Conservation (phyloP, 495 filamentous ascomycete species). For the Clohesyomyces aquaticus region DNA sequence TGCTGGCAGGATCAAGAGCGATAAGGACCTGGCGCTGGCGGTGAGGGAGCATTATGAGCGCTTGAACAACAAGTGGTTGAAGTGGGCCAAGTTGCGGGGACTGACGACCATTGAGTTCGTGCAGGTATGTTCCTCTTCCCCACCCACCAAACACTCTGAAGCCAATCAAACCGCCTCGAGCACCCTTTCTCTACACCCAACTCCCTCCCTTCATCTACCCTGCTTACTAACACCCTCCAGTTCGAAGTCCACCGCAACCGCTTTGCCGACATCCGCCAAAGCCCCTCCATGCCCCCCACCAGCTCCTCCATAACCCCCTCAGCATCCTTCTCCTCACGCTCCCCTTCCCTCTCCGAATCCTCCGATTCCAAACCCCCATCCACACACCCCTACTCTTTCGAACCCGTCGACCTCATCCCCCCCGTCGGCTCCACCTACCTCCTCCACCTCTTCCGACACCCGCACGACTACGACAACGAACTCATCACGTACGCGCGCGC, state of each 20-base stretch:
- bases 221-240: conserved; percentile 24
- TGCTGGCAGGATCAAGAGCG: conserved; percentile 33
- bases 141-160: too few relatives aligned
- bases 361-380: conserved; percentile 32
- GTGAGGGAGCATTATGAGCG: conserved; percentile 44
- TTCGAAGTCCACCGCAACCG: conserved; percentile 49
- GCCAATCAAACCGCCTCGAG: too few relatives aligned
- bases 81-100: conserved; percentile 39
- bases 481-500: conserved; percentile 42
- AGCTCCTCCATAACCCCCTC: conserved; percentile 1
- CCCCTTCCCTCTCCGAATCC: too few relatives aligned
- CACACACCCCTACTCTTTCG: conserved; percentile 43
- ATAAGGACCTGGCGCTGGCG: conserved; percentile 43
- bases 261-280: conserved; percentile 46
- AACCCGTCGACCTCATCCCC: conserved; percentile 46
- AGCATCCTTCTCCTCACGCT: conserved; percentile 31
- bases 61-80: conserved; percentile 41
- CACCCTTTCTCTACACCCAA: neutral
- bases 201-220: neutral
- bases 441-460: conserved; percentile 49
- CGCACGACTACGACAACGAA: conserved; percentile 47
- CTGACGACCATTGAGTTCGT: conserved; percentile 48
- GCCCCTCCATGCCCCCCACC: conserved; percentile 44
- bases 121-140: conserved; percentile 21
- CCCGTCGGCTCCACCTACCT: conserved; percentile 48